Base-by-base conservation (phyloP, 768 basidiomycete genomes). In the Boletus vermiculosoides region DNA sequence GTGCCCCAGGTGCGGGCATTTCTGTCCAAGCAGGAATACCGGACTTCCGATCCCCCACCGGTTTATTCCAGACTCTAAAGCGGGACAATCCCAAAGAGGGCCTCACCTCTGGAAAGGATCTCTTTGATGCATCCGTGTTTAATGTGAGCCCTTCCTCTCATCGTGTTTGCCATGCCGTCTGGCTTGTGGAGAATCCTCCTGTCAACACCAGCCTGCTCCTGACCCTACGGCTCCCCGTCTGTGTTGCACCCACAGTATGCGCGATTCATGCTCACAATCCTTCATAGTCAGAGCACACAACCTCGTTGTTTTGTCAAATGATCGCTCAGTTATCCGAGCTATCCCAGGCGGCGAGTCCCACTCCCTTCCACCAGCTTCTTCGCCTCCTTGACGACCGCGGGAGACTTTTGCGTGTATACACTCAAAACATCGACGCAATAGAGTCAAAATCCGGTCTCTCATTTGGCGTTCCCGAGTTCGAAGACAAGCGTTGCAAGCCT, bases 351-450 rank as follows among this genome's bases (percentile, higher is more conserved):
- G 91, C 92, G 16, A 66, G 79, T 57, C 93, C 94, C 9, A 94
- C 94, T 4, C 76, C 85, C 1, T 95, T 95, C 65, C 94, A 96
- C 68, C 73, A 78, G 12, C 74, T 90, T 25, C 83, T 96, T 31
- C 87, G 86, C 42, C 67, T 79, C 31, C 83, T 95, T 31, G 91
- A 95, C 65, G 80, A 86, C 58, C 79, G 86, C 37, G 88, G 90
- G 4, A 81, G 82, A 58, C 82, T 96, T 4, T 79, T 94, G 37
- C 81, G 94, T 25, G 90, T 93, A 2, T 96, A 95, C 72, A 94
- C 94, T 0, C 94, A 96, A 76, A 95, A 96, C 73, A 95, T 95
- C 57, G 94, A 96, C 69, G 87, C 86, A 25, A 85, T 96, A 41
- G 94, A 96, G 68, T 77, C 78, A 57, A 93, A 92, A 69, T 87